A percentile compares a stretch with the other conserved stretches of the same genome.
phyloP scores from a whole-genome alignment of 371 early-diverging fungal species.

The Mucor mucedo region DNA sequence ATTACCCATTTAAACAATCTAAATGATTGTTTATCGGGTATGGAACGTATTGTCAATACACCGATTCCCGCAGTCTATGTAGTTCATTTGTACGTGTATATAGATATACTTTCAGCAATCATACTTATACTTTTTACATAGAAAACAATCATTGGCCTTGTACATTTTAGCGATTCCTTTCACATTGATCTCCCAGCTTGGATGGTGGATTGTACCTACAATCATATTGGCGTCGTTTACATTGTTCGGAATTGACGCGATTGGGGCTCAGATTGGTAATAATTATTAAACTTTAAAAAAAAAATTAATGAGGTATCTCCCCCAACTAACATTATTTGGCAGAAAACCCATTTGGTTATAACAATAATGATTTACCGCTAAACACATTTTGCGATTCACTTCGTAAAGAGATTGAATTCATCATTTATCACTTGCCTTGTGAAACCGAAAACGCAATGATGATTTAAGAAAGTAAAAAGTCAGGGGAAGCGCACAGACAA shows the following conservation, averaged over 20 bases:
- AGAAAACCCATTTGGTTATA: conserved; percentile 76
- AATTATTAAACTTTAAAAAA: neutral
- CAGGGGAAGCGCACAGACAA: conserved; percentile 16
- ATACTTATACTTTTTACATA: neutral
- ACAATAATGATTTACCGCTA: conserved; percentile 54
- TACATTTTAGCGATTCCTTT: conserved; percentile 76
- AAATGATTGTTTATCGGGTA: conserved; percentile 69
- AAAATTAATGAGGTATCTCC: neutral
- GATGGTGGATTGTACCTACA: conserved; percentile 67
- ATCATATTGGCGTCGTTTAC: conserved; percentile 68
- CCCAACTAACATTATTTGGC: conserved; percentile 8
- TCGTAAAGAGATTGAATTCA: conserved; percentile 52
- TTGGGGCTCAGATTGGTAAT: conserved; percentile 51
- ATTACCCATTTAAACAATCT: conserved; percentile 54
- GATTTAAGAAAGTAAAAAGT: conserved; percentile 9
- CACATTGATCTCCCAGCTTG: conserved; percentile 60
- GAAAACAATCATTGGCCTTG: conserved; percentile 70
- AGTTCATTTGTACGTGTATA: conserved; percentile 65
- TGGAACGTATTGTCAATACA: conserved; percentile 78
- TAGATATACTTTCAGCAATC: too few species aligned
- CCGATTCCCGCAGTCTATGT: conserved; percentile 83
- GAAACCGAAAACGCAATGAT: conserved; percentile 34
- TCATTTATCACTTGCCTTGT: conserved; percentile 49
- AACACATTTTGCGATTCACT: conserved; percentile 48
- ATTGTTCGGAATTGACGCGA: conserved; percentile 76